Evolutionary conservation across 2,329 filamentous ascomycete species (phyloP).

Genomic region (Hymenoscyphus infarciens): DNA sequence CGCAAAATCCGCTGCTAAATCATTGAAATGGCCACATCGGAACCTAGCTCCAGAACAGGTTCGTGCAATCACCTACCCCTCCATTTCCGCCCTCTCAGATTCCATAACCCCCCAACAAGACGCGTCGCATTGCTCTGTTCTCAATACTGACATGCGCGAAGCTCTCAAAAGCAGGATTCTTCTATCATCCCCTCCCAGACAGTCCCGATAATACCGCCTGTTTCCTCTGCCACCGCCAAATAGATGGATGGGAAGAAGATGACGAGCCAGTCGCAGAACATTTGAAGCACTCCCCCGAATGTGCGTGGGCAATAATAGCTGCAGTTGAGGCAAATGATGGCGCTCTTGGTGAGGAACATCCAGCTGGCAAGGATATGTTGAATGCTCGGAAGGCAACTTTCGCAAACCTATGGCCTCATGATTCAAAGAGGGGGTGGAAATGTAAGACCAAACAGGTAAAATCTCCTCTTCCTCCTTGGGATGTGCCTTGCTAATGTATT

Average conservation of each 20-base stretch:
- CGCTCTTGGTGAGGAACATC: conserved; percentile 68
- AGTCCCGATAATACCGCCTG: conserved; percentile 87
- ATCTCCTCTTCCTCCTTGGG: not conserved
- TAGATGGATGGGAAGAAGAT: conserved; percentile 88
- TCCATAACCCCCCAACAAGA: not conserved
- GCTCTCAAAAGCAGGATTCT: conserved; percentile 90
- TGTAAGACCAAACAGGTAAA: conserved; percentile 82
- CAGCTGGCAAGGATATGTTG: conserved; percentile 65
- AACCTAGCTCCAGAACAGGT: conserved; percentile 52
- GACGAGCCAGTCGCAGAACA: conserved; percentile 86
- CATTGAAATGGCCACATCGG: conserved; percentile 74
- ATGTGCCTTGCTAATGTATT: conserved; percentile 21
- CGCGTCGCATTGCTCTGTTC: not conserved
- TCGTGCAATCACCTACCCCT: conserved; percentile 1
- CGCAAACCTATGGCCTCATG: conserved; percentile 81
- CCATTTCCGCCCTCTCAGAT: not conserved
- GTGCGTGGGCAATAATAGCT: conserved; percentile 79
- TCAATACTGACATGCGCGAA: conserved; percentile 39
- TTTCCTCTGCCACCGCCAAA: conserved; percentile 77
- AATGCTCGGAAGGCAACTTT: conserved; percentile 83
- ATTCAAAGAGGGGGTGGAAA: conserved; percentile 81
- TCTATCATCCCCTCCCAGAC: conserved; percentile 70
- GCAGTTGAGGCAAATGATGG: conserved; percentile 58
- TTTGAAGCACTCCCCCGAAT: conserved; percentile 74
- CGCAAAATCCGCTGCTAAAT: conserved; percentile 43